phyloP scores from a whole-genome alignment of 148 eudicot species.

The Vaccinium macrocarpon region DNA sequence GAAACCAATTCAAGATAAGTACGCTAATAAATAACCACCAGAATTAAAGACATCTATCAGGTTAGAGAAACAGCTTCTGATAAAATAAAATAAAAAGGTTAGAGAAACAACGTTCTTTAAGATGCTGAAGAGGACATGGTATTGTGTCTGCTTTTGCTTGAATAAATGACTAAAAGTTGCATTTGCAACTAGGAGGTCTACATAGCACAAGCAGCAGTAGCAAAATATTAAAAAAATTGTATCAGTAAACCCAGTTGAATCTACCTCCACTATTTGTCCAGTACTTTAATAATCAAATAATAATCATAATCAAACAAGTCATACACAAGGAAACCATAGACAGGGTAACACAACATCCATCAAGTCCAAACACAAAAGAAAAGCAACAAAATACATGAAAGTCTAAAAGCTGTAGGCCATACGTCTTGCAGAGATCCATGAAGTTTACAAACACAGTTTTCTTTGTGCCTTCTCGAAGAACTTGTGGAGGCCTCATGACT shows the following conservation, averaged over 20 bases:
- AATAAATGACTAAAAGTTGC: not conserved
- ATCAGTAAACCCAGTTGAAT: not conserved
- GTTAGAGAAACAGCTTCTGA: not conserved
- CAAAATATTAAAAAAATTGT: not conserved
- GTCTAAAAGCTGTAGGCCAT: constrained; percentile 14
- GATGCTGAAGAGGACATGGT: not conserved
- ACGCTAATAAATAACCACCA: not conserved
- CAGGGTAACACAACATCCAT: not conserved
- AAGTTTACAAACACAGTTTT: constrained; percentile 94
- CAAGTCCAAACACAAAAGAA: not conserved
- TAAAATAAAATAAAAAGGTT: not conserved
- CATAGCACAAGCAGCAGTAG: not conserved
- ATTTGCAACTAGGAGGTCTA: not conserved
- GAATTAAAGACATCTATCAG: not conserved
- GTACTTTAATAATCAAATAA: no score
- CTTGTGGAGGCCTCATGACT: constrained; percentile 99
- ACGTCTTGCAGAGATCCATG: constrained; percentile 96
- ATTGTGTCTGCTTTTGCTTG: not conserved
- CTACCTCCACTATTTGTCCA: not conserved
- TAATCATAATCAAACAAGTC: no score
- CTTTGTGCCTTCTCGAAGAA: constrained; percentile 97
- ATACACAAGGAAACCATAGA: not conserved
- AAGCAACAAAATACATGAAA: not conserved
- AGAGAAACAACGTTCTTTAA: not conserved
- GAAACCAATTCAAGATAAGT: not conserved